phyloP scores from a whole-genome alignment of 352 stramenopile genomes.

The Pythium apleroticum region DNA sequence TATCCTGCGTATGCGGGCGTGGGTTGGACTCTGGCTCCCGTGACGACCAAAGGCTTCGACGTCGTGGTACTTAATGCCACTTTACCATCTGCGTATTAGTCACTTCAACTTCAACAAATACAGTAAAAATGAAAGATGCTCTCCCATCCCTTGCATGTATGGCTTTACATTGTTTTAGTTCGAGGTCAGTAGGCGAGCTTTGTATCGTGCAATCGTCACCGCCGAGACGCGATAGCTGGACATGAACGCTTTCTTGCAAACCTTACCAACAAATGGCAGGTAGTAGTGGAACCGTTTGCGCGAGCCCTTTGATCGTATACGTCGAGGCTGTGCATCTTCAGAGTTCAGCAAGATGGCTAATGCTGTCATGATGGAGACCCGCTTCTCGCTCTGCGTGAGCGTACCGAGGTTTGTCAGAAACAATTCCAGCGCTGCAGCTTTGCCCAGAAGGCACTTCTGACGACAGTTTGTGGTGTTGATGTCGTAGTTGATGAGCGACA shows the following conservation, averaged over 20 bases:
- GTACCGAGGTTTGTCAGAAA: background rate
- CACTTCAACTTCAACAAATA: no score
- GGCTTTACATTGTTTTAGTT: no score
- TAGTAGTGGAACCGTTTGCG: background rate
- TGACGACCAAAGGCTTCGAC: no score
- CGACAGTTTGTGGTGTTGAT: no score
- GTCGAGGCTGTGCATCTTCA: background rate
- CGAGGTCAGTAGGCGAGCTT: background rate
- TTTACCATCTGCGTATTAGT: no score
- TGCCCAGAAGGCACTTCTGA: background rate
- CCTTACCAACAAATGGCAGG: background rate
- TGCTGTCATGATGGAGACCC: background rate
- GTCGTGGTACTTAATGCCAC: no score
- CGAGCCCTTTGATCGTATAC: background rate
- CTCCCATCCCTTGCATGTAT: no score
- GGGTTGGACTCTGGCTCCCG: constrained; percentile 3
- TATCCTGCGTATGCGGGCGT: constrained; percentile 6
- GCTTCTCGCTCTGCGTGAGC: background rate
- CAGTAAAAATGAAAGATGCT: no score
- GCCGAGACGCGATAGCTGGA: background rate
- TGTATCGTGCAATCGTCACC: constrained; percentile 1
- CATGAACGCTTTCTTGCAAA: constrained; percentile 10
- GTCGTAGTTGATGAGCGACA: no score
- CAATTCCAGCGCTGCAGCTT: background rate
- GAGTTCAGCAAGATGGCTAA: background rate